Evolutionary conservation across 257 asterid species (phyloP).

Genomic region (Solanum tarapatanum): DNA sequence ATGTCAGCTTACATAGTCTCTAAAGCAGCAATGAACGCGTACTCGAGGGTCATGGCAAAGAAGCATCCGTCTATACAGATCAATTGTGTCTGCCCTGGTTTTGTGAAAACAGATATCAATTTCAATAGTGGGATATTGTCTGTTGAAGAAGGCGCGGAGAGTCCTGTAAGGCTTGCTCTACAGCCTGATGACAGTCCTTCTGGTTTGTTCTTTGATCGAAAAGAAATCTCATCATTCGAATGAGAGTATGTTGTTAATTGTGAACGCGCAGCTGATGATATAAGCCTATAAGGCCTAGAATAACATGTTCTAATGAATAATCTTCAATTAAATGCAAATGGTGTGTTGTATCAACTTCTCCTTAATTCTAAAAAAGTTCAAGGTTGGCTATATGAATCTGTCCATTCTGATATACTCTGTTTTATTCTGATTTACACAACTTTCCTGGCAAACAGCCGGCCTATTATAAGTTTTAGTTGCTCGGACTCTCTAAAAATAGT

Average conservation of each 20-base stretch:
- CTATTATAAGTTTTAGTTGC: neutral
- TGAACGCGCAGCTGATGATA: neutral
- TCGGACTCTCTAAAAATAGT: neutral
- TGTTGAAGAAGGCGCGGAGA: slow-evolving; percentile 32
- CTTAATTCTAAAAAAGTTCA: neutral
- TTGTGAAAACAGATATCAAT: slow-evolving; percentile 29
- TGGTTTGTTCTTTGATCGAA: slow-evolving; percentile 18
- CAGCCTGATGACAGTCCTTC: slow-evolving; percentile 28
- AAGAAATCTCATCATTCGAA: slow-evolving; percentile 8
- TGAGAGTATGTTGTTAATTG: neutral
- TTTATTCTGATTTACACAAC: neutral
- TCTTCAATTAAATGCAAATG: neutral
- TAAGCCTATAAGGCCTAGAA: neutral
- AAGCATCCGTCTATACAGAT: slow-evolving; percentile 14
- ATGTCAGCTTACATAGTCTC: slow-evolving; percentile 36
- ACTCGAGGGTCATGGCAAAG: slow-evolving; percentile 26
- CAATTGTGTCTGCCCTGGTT: slow-evolving; percentile 47
- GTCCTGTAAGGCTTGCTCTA: slow-evolving; percentile 25
- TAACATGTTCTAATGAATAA: neutral
- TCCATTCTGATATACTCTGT: neutral
- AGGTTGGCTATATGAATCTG: neutral
- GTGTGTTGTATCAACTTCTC: neutral
- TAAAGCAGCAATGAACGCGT: slow-evolving; percentile 46
- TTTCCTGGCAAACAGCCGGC: neutral
- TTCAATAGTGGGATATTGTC: slow-evolving; percentile 15